Conservation (phyloP, 2,329 filamentous ascomycete genomes). For the Cercospora sesami region DNA sequence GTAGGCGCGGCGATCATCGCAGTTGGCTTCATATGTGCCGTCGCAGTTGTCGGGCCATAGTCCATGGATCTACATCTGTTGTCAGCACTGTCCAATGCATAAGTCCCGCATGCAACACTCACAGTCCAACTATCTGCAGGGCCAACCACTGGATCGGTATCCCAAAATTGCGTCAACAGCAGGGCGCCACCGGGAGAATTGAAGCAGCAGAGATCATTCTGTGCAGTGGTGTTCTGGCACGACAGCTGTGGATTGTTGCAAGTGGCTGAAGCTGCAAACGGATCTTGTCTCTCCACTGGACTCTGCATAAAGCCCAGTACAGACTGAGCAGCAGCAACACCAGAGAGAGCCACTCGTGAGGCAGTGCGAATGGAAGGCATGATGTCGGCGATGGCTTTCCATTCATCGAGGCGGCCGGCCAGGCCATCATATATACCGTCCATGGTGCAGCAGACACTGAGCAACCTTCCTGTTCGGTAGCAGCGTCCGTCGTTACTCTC, state of each 20-base stretch:
- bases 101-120: neutral
- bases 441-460: constrained; percentile 5
- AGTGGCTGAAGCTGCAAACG: constrained; percentile 27
- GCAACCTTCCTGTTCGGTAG: constrained; percentile 17
- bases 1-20: constrained; percentile 63
- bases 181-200: constrained; percentile 70
- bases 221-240: constrained; percentile 63
- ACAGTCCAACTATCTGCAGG: constrained; percentile 68
- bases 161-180: constrained; percentile 77
- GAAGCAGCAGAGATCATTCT: constrained; percentile 71
- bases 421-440: constrained; percentile 15
- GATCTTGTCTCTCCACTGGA: constrained; percentile 14
- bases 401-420: constrained; percentile 13
- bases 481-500: constrained; percentile 6
- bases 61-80: neutral
- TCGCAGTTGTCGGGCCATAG: constrained; percentile 59
- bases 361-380: constrained; percentile 36
- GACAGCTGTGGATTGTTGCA: constrained; percentile 53
- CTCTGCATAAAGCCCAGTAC: constrained; percentile 31
- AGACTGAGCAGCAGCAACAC: constrained; percentile 32
- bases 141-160: constrained; percentile 63
- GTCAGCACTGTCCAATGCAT: neutral
- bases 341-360: constrained; percentile 34
- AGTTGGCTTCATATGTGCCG: constrained; percentile 67
- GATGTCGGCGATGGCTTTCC: constrained; percentile 25